Evolutionary conservation across 768 basidiomycete genomes (phyloP).

Genomic region (Tricholoma terreum): DNA sequence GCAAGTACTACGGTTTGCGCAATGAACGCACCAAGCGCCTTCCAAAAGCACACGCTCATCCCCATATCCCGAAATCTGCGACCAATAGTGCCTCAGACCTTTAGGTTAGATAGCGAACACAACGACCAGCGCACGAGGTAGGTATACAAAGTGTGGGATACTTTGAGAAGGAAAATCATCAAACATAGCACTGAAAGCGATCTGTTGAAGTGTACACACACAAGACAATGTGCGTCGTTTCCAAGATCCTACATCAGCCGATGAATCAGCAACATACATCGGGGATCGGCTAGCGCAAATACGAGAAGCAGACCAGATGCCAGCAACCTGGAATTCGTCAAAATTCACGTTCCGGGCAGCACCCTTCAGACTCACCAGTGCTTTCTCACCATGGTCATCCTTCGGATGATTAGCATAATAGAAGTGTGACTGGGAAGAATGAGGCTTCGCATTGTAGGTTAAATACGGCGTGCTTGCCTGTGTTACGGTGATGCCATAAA

Average conservation of each 20-base stretch:
- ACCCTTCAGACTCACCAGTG: conserved; percentile 27
- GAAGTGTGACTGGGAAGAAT: conserved; percentile 33
- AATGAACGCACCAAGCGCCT: conserved; percentile 38
- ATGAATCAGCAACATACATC: neutral
- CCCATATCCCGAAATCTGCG: conserved; percentile 38
- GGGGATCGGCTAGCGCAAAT: neutral
- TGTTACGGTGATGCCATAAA: conserved; percentile 44
- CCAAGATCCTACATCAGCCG: conserved; percentile 31
- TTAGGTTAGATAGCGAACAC: neutral
- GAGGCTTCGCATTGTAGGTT: neutral
- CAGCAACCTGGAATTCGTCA: neutral
- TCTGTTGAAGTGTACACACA: conserved; percentile 25
- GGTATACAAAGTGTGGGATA: conserved; percentile 40
- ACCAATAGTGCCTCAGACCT: neutral
- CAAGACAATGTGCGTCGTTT: conserved; percentile 39
- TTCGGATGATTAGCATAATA: conserved; percentile 40
- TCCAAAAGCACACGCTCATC: conserved; percentile 23
- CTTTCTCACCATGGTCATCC: conserved; percentile 31
- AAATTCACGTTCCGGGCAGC: neutral
- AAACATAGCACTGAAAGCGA: neutral
- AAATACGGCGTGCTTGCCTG: conserved; percentile 27
- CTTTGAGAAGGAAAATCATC: conserved; percentile 18
- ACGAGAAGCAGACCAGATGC: neutral
- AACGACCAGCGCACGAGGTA: conserved; percentile 34
- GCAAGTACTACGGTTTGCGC: neutral